Conservation (phyloP, 2,329 filamentous ascomycete genomes). For the Neopestalotiopsis sp. region DNA sequence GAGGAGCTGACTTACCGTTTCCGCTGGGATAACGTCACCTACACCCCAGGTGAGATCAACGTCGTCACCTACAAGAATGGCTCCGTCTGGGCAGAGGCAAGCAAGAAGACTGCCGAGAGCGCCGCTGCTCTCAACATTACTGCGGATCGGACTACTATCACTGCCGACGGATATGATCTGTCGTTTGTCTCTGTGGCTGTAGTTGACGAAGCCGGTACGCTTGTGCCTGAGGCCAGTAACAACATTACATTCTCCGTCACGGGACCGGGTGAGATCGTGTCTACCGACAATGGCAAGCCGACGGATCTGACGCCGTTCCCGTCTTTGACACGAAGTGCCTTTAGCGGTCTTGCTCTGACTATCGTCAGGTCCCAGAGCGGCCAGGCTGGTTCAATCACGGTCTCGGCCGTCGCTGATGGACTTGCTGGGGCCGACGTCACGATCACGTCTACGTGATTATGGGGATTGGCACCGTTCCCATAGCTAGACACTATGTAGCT, state of each 20-base stretch:
- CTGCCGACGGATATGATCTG: constrained; percentile 49
- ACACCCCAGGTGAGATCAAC: constrained; percentile 50
- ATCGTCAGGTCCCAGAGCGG: constrained; percentile 35
- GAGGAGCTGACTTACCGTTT: constrained; percentile 49
- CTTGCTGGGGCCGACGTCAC: constrained; percentile 20
- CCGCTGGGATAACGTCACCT: constrained; percentile 57
- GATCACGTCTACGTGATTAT: not conserved
- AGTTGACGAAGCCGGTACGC: constrained; percentile 46
- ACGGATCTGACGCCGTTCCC: constrained; percentile 49
- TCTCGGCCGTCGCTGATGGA: not conserved
- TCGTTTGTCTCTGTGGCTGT: constrained; percentile 51
- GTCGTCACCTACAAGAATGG: constrained; percentile 55
- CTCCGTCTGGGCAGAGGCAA: constrained; percentile 48
- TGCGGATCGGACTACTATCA: constrained; percentile 45
- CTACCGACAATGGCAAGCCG: constrained; percentile 58
- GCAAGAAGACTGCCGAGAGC: constrained; percentile 45
- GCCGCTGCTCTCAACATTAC: constrained; percentile 43
- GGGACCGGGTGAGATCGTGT: constrained; percentile 49
- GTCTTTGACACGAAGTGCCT: constrained; percentile 43
- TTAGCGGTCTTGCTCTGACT: constrained; percentile 45
- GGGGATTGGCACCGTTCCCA: rapidly evolving
- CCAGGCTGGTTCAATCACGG: not conserved
- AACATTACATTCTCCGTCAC: constrained; percentile 48
- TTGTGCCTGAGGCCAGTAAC: constrained; percentile 48
- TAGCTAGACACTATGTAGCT: not conserved